Evolutionary conservation across 2,329 filamentous ascomycete species (phyloP), one percentile per base, ranked within the genome.

Genomic region (Scortechinia acanthostroma): DNA sequence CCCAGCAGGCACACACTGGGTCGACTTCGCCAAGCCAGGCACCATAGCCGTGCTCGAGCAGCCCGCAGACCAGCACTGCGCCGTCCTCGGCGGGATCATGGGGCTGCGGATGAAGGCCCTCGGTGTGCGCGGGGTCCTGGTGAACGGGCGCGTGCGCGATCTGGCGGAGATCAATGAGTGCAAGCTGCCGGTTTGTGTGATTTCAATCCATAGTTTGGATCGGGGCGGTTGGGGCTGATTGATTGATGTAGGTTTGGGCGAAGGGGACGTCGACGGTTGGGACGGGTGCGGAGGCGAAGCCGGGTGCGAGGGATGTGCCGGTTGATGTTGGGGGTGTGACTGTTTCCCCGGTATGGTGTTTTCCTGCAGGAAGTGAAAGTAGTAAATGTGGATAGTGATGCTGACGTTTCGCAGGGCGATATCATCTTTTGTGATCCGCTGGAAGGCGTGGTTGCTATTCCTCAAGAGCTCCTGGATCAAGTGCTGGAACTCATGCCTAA

Each of bases 191-290:
- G 35, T 40, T 10, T 30, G 25, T 30, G 10, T 30, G 10, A 10
- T 30, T 10, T 10, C 10, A 30, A 10, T 10, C 10, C 10, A 30
- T 30, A 30, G 10, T 30, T n/a, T n/a, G 10, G 10, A 30, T 30
- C 10, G 10, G 10, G 10, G n/a, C n/a, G 10, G 25, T n/a, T 10
- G 10, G 25, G n/a, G n/a, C n/a, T 30, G n/a, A 30, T n/a, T n/a
- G 10, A 10, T 30, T 30, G n/a, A 30, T 10, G 10, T 46, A 69
- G 66, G 58, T 71, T 40, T 71, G 65, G 64, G 66, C 67, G 17
- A 53, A 51, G 14, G 61, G 53, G 15, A 65, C 57, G 21, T 70
- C 67, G 4, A 70, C 66, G 1, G 66, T 71, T 17, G 68, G 68
- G 2, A 64, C 62, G 2, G 61, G 58, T 40, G 68, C 68, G 4